Evolutionary conservation across 192 early-diverging fungal genomes (phyloP).

Genomic region (Neocallimastix lanati): DNA sequence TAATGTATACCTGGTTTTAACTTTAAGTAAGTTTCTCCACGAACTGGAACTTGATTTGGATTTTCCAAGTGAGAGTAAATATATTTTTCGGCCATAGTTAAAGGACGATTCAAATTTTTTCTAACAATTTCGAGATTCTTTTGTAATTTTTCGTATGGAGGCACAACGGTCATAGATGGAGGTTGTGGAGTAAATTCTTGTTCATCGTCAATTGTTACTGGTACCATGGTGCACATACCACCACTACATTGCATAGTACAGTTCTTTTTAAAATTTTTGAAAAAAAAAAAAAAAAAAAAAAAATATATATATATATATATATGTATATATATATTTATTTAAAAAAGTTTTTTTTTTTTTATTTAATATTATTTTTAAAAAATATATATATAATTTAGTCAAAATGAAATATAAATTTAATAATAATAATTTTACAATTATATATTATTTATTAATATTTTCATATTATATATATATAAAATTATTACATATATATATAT

Average conservation of each 20-base stretch:
- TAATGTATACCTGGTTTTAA: conserved; percentile 62
- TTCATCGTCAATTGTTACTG: not conserved
- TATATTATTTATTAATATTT: no score
- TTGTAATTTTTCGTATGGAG: not conserved
- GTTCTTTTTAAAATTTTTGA: no score
- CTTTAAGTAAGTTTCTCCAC: conserved; percentile 82
- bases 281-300: no score
- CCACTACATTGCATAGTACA: not conserved
- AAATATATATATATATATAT: no score
- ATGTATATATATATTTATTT: no score
- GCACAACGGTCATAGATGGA: not conserved
- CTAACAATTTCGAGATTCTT: not conserved
- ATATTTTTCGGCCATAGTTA: conserved; percentile 92
- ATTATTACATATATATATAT: no score
- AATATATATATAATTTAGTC: no score
- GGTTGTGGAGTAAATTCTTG: not conserved
- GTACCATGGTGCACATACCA: not conserved
- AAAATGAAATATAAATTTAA: no score
- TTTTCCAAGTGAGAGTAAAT: conserved; percentile 75
- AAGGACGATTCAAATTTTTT: conserved; percentile 15
- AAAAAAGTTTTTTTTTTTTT: no score
- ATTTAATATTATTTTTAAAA: no score
- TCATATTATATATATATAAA: no score
- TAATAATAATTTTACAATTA: no score
- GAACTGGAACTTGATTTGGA: conserved; percentile 39